Base-by-base conservation (phyloP, 371 early-diverging fungal genomes). In the Amoeboaphelidium protococcarum region DNA sequence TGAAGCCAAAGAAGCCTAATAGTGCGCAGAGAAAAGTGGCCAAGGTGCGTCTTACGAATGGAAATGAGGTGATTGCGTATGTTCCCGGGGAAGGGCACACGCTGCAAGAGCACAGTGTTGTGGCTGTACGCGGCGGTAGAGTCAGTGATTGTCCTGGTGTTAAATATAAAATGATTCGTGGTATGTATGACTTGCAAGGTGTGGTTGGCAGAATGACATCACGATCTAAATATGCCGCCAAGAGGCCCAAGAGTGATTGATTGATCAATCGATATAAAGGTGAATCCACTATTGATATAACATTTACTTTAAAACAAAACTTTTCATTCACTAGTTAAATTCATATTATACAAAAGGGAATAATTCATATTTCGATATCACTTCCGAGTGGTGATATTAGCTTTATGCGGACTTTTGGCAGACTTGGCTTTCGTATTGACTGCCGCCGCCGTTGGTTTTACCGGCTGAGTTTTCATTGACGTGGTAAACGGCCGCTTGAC, bases 51-150 rank as follows among this genome's bases (percentile, higher is more conserved):
- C 61, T 87, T 53, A 76, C 82, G 25, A 80, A 85, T 50, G 88
- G 88, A 40, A 82, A 82, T 59, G 67, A 71, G 13, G 70, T 92
- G 20, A 74, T 80, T 47, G 86, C 86, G 20, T 92, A 94, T 65
- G 90, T 94, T 62, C 90, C 89, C 16, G 95, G 95, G 52, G 95
- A 94, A 64, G 92, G 92, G 19, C 95, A 94, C 64, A 89, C 86
- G 56, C 63, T 90, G 57, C 92, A 92, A 68, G 95, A 94, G 59
- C 92, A 94, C 62, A 78, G 80, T 13, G 90, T 91, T 22, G 95
- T 94, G 20, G 60, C 89, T 26, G 87, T 94, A 3, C 71, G 88
- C 45, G 95, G 92, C 27, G 90, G 76, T 52, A 72, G 90, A 67
- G 86, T 87, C 4, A 76, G 81, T 24, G 95, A 92, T 79, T 72